These are phyloP conservation scores for Boletus edulis DNA, from an alignment of 768 basidiomycete genomes.

Conservation along the genomic window DNA sequence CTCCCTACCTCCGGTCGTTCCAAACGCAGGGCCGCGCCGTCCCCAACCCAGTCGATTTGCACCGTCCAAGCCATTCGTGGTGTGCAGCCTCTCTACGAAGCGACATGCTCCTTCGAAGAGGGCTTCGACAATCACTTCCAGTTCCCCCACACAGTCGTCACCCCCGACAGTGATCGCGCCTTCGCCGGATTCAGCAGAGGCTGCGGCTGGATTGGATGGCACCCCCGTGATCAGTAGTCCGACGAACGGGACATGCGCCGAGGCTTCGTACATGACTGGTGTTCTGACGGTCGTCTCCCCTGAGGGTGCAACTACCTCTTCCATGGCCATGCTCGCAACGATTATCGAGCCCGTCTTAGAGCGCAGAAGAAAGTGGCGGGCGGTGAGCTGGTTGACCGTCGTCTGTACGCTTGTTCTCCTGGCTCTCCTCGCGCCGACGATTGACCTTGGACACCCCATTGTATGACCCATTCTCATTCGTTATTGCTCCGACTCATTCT, in stretches of 20 bases:
- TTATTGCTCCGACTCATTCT: too few species aligned
- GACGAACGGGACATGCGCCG: background rate
- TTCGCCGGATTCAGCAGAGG: background rate
- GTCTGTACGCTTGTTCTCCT: background rate
- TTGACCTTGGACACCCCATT: too few species aligned
- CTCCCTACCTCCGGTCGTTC: background rate
- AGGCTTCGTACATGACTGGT: background rate
- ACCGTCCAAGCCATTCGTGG: too few species aligned
- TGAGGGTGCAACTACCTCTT: background rate
- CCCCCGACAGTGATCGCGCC: background rate
- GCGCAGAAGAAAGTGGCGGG: constrained; percentile 1
- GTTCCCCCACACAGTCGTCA: background rate
- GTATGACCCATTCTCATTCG: too few species aligned
- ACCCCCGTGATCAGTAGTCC: background rate
- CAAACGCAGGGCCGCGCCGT: background rate
- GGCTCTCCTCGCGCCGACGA: too few species aligned
- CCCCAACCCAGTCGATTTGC: background rate
- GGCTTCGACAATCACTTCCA: background rate
- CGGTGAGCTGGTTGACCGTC: background rate
- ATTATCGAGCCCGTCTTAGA: too few species aligned
- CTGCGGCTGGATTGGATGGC: background rate
- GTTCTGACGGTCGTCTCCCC: background rate
- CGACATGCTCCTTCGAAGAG: background rate
- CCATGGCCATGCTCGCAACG: background rate
- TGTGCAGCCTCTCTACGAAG: too few species aligned